Conservation (phyloP, 169 alveolate species). For the Plasmodium vivax region DNA sequence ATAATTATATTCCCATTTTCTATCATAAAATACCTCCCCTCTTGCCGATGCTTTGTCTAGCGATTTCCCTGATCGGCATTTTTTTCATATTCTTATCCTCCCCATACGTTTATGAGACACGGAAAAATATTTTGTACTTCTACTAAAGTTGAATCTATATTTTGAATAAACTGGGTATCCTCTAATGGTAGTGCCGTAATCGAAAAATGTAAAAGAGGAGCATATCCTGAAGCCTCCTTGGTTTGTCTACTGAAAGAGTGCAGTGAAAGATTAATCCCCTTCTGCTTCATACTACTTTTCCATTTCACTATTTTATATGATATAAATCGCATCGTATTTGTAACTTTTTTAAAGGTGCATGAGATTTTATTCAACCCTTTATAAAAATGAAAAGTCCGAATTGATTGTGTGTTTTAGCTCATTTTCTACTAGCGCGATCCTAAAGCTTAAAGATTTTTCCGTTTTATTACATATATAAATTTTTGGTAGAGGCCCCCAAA, state of each 20-base stretch:
- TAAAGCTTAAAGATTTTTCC: background rate
- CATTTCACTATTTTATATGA: background rate
- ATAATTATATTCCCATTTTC: background rate
- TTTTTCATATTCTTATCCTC: background rate
- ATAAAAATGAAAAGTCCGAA: background rate
- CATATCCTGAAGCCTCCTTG: background rate
- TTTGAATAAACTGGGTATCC: background rate
- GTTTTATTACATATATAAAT: background rate
- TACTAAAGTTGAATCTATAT: background rate
- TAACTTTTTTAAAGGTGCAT: background rate
- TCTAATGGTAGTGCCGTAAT: background rate
- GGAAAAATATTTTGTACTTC: background rate
- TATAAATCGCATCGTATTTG: background rate
- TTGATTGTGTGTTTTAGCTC: background rate
- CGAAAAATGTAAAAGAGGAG: background rate
- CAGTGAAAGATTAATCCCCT: background rate
- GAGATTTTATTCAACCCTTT: background rate
- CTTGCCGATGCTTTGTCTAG: background rate
- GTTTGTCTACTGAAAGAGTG: background rate
- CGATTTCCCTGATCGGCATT: background rate
- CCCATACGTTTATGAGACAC: background rate
- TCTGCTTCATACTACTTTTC: background rate
- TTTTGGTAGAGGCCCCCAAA: background rate
- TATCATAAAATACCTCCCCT: background rate
- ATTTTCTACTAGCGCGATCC: background rate